These are phyloP conservation scores for Sarcodon aspratus DNA, from an alignment of 768 basidiomycete genomes.

Conservation along the genomic window DNA sequence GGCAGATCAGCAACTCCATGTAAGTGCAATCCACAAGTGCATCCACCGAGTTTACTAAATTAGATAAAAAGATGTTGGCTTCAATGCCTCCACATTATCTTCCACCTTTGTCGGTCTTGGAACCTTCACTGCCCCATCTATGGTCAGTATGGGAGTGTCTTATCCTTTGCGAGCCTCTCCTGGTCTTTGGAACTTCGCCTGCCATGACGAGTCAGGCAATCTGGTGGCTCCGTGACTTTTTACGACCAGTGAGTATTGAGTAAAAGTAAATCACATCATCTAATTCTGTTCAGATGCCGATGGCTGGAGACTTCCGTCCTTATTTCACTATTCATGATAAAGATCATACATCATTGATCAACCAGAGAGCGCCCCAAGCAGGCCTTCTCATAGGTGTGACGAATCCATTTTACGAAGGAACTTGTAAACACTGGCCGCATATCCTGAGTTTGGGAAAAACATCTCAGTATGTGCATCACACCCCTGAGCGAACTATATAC, in stretches of 20 bases:
- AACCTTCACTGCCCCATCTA: constrained; percentile 50
- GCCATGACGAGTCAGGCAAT: constrained; percentile 77
- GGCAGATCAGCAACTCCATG: constrained; percentile 4
- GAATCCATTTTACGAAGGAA: constrained; percentile 76
- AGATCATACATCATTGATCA: constrained; percentile 68
- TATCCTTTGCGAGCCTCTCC: constrained; percentile 79
- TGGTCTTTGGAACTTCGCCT: constrained; percentile 74
- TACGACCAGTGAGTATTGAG: constrained; percentile 64
- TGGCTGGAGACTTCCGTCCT: constrained; percentile 78
- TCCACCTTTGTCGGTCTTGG: constrained; percentile 48
- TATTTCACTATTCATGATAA: constrained; percentile 95
- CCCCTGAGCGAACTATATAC: too few species aligned
- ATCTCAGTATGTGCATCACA: constrained; percentile 24
- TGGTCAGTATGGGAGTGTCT: constrained; percentile 95
- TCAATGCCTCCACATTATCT: constrained; percentile 47
- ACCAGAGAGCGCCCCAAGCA: constrained; percentile 67
- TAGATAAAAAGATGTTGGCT: constrained; percentile 45
- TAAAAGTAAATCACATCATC: not conserved
- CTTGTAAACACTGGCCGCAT: constrained; percentile 82
- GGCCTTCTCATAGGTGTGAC: constrained; percentile 79
- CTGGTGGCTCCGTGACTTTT: constrained; percentile 84
- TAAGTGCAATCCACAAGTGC: not conserved
- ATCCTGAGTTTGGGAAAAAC: constrained; percentile 55
- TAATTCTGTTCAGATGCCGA: constrained; percentile 48
- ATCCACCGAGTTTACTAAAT: constrained; percentile 6